Conservation (phyloP, 805 yeast species). For the Jamesozyma spencerorum region DNA sequence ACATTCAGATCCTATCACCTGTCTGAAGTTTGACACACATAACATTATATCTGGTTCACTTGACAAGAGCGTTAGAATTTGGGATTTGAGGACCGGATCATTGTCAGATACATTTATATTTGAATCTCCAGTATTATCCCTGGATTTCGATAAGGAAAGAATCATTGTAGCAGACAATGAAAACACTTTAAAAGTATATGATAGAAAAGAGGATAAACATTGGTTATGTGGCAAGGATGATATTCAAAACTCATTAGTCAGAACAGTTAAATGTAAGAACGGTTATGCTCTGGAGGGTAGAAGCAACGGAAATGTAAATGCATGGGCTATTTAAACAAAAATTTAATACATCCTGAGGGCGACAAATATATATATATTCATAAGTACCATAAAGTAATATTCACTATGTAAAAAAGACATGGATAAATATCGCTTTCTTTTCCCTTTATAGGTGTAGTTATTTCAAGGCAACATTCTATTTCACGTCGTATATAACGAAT, state of each 20-base stretch:
- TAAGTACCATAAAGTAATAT: background rate
- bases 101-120: conserved; percentile 54
- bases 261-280: conserved; percentile 43
- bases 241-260: conserved; percentile 29
- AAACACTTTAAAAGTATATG: conserved; percentile 44
- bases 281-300: conserved; percentile 64
- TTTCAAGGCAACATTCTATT: no score
- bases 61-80: conserved; percentile 55
- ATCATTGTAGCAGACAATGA: conserved; percentile 44
- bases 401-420: no score
- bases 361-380: background rate
- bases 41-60: conserved; percentile 54
- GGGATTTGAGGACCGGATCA: conserved; percentile 67
- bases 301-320: conserved; percentile 47
- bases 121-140: conserved; percentile 43
- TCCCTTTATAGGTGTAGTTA: no score
- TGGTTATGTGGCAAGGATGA: conserved; percentile 42
- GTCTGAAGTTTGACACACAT: conserved; percentile 59
- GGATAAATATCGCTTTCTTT: no score
- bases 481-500: no score
- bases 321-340: conserved; percentile 44
- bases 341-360: background rate
- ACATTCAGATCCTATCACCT: conserved; percentile 60
- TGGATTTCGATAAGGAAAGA: conserved; percentile 51
- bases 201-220: conserved; percentile 45